Evolutionary conservation across 352 stramenopile species (phyloP), one percentile per base, ranked within the genome.

Genomic region (Pythium rhizo-oryzae): DNA sequence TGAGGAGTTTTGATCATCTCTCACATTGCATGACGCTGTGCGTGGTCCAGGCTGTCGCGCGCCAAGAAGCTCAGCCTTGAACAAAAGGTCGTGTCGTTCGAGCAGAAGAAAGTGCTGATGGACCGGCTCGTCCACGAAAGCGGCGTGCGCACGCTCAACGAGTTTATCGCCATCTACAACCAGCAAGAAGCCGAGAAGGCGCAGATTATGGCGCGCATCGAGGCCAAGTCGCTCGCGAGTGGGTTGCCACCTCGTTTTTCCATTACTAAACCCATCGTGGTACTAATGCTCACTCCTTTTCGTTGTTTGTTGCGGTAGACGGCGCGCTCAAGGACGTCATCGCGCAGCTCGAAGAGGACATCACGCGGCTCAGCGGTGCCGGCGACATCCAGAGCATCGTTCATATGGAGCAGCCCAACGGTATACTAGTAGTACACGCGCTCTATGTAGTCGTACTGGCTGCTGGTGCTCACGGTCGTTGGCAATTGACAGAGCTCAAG

Each of bases 121-220:
- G 81, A 91, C 54, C 71, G 73, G 21, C 77, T 91, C 56, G 70
- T 87, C 18, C 57, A 83, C 49, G 78, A 88, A 35, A 86, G 78
- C 39, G 74, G 66, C 30, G 74, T 85, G 13, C 61, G 74, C 37
- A 85, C 81, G n/a, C 49, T 91, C n/a, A 72, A 78, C 30, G 81
- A 89, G 24, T 90, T 91, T 63, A 87, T 91, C 56, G 51, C 72
- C n/a, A 71, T 77, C n/a, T 89, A 89, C 69, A 89, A 86, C 51
- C 62, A 80, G 16, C 82, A 89, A 71, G 82, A 91, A 52, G 62
- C 63, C 4, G 72, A 65, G 28, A 91, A 91, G 51, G 62, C 72
- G 8, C 71, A 85, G 15, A 62, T 85, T n/a, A 78, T 91, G 49
- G 69, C 71, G 4, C 74, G 78, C 12, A 89, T 91, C 35, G 76